Evolutionary conservation across 2,329 filamentous ascomycete genomes (phyloP).

Genomic region (Paramyrothecium roridum): DNA sequence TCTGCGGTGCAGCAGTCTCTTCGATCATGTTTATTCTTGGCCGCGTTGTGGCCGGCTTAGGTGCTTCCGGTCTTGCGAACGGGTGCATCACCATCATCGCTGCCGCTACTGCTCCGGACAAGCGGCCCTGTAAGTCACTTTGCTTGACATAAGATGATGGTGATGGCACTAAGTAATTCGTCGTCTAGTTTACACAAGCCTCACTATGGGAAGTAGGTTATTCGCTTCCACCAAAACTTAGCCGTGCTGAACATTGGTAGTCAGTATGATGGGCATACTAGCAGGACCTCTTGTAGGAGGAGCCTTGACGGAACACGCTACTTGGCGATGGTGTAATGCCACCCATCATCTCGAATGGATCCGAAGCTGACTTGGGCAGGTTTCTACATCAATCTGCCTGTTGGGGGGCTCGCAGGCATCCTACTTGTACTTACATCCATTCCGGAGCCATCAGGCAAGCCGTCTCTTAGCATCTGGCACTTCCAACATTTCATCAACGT

Average conservation of each 20-base stretch:
- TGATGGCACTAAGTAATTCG: neutral
- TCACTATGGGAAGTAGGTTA: conserved; percentile 6
- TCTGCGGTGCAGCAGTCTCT: conserved; percentile 14
- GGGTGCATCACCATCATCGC: conserved; percentile 13
- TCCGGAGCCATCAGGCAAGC: conserved; percentile 32
- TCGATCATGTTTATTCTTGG: conserved; percentile 16
- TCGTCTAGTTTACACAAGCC: conserved; percentile 2
- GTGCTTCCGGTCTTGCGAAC: conserved; percentile 12
- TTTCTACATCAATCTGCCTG: conserved; percentile 45
- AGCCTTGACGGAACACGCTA: conserved; percentile 20
- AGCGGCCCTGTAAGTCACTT: conserved; percentile 11
- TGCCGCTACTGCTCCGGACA: conserved; percentile 10
- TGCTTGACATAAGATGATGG: neutral
- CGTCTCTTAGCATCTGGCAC: conserved; percentile 17
- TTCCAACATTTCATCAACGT: conserved; percentile 17
- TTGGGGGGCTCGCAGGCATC: conserved; percentile 32
- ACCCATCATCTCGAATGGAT: neutral
- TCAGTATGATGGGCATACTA: conserved; percentile 22
- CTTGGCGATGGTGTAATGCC: conserved; percentile 26
- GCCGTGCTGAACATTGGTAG: neutral
- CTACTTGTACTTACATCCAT: conserved; percentile 28
- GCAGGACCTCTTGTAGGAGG: conserved; percentile 21
- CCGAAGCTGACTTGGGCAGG: conserved; percentile 13
- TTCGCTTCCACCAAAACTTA: neutral
- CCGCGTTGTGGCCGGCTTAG: conserved; percentile 14